Conservation (phyloP, 257 asterid species). For the Solanum dulcamara region DNA sequence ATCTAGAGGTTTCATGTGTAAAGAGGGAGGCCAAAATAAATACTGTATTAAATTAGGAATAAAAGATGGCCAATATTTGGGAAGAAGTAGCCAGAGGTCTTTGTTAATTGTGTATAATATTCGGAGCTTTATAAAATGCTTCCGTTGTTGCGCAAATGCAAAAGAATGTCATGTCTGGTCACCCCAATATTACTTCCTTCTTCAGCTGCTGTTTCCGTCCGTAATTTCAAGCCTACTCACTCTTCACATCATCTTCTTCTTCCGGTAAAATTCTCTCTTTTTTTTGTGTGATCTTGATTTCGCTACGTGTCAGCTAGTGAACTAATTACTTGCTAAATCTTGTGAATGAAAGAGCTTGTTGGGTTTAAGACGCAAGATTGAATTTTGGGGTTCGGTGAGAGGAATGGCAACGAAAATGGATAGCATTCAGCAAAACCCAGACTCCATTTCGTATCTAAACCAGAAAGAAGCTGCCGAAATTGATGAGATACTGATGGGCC, state of each 20-base stretch:
- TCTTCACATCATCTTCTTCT: conserved; percentile 4
- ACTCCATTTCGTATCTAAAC: conserved; percentile 45
- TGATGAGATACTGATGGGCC: conserved; percentile 91
- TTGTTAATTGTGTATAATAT: neutral
- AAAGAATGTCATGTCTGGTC: conserved; percentile 49
- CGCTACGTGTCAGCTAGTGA: neutral
- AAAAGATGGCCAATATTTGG: neutral
- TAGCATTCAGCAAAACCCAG: conserved; percentile 33
- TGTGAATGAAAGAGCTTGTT: conserved; percentile 13
- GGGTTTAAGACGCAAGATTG: conserved; percentile 19
- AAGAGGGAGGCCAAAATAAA: neutral
- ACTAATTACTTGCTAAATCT: conserved; percentile 8
- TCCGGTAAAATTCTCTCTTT: conserved; percentile 5
- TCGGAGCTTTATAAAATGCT: neutral
- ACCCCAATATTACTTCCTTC: conserved; percentile 12
- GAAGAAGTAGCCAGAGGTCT: neutral
- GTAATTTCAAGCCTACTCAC: neutral
- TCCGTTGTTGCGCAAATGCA: conserved; percentile 30
- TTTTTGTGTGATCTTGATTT: neutral
- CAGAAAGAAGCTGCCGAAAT: conserved; percentile 83
- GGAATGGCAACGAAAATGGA: conserved; percentile 50
- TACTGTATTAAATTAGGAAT: neutral
- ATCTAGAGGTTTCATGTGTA: neutral
- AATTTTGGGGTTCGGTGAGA: conserved; percentile 11
- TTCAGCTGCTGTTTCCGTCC: neutral